Percentiles rank a stretch among this genome's conserved stretches.
Evolutionary conservation across 1,139 yeast genomes (phyloP).

Genomic region (Spathaspora sp.): DNA sequence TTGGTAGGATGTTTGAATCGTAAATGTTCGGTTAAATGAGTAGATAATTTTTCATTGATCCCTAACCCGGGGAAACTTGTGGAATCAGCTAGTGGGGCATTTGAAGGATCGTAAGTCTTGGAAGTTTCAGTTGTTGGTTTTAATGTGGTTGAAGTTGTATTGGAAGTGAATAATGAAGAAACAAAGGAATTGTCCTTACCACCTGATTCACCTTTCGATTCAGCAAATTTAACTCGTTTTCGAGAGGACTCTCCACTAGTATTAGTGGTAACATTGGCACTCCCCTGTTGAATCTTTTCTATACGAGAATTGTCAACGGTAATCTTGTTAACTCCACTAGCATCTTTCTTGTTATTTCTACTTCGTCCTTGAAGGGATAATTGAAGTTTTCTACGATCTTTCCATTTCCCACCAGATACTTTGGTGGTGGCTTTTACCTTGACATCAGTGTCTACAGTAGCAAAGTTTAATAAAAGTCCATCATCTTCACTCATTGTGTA

Average conservation of each 20-base stretch:
- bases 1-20: constrained; percentile 73
- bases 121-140: constrained; percentile 21
- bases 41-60: constrained; percentile 51
- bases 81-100: constrained; percentile 78
- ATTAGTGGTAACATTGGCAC: constrained; percentile 12
- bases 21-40: constrained; percentile 59
- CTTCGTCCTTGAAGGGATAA: constrained; percentile 46
- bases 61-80: constrained; percentile 74
- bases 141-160: constrained; percentile 39
- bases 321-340: constrained; percentile 40
- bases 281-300: constrained; percentile 8
- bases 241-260: constrained; percentile 18
- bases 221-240: constrained; percentile 34
- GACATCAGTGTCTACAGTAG: constrained; percentile 32
- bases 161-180: constrained; percentile 84
- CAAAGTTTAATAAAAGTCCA: constrained; percentile 67
- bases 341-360: constrained; percentile 23
- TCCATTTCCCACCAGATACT: constrained; percentile 75
- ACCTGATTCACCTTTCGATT: constrained; percentile 47
- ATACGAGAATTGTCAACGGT: constrained; percentile 25
- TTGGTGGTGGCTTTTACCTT: constrained; percentile 24
- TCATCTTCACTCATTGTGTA: constrained; percentile 43
- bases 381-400: constrained; percentile 66
- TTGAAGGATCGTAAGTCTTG: constrained; percentile 55
- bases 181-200: constrained; percentile 63